Conservation (phyloP, 169 alveolate species). For the Babesia caballi region DNA sequence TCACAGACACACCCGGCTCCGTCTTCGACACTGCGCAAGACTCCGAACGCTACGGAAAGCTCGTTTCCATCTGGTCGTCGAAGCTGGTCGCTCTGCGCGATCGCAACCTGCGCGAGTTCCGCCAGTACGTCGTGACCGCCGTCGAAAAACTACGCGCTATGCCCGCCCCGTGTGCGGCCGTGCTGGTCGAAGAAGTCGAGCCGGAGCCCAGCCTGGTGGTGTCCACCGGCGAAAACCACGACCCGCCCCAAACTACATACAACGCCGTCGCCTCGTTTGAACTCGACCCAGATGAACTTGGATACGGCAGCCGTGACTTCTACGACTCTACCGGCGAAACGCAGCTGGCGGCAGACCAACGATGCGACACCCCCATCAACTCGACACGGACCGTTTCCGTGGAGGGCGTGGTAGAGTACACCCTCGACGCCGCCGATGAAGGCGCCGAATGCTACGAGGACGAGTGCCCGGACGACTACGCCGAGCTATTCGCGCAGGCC, state of each 20-base stretch:
- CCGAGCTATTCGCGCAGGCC: background rate
- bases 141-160: background rate
- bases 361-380: background rate
- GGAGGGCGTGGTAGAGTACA: conserved; percentile 20
- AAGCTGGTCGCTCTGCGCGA: conserved; percentile 9
- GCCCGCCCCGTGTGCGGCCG: background rate
- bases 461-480: conserved; percentile 12
- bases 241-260: background rate
- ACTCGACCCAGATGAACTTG: background rate
- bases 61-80: conserved; percentile 28
- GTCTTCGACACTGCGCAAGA: background rate
- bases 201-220: background rate
- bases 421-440: conserved; percentile 8
- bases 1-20: background rate
- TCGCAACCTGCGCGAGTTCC: conserved; percentile 13
- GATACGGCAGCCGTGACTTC: too few species aligned
- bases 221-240: background rate
- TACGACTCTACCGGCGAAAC: background rate
- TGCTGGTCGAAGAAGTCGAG: background rate
- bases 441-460: conserved; percentile 15
- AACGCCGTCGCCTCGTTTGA: background rate
- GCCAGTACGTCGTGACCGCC: background rate
- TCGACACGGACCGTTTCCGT: background rate
- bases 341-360: background rate
- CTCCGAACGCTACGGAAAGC: conserved; percentile 17